Percentiles rank a stretch among this genome's conserved stretches.
Evolutionary conservation across 148 eudicot genomes (phyloP).

Genomic region (Rhododendron kiyosumense): DNA sequence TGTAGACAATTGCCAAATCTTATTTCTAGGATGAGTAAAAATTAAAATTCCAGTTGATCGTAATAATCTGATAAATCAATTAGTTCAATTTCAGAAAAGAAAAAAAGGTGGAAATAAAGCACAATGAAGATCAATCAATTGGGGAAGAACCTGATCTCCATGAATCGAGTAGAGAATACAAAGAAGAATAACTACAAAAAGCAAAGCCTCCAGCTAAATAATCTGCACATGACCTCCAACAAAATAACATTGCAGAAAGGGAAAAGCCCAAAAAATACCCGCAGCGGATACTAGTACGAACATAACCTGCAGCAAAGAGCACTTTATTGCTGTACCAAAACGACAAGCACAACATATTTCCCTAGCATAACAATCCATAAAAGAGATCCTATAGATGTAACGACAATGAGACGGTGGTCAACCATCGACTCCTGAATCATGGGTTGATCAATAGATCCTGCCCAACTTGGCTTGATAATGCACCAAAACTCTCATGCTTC

Average conservation of each 20-base stretch:
- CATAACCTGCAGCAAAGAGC: not conserved
- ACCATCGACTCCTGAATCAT: not conserved
- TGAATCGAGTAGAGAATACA: not conserved
- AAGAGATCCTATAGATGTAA: not conserved
- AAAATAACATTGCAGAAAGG: not conserved
- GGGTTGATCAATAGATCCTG: not conserved
- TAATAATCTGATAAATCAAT: not conserved
- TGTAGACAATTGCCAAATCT: not conserved
- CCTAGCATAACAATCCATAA: not conserved
- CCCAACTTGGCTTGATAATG: not conserved
- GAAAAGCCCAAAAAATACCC: too few relatives aligned
- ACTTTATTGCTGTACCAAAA: not conserved
- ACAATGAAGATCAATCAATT: not conserved
- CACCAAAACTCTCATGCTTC: not conserved
- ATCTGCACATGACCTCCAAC: not conserved
- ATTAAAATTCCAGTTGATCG: not conserved
- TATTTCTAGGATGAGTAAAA: not conserved
- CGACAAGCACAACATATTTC: not conserved
- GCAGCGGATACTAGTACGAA: not conserved
- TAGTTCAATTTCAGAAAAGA: not conserved
- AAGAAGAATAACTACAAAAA: not conserved
- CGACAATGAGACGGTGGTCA: not conserved
- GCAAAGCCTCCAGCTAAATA: not conserved
- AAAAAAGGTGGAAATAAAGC: not conserved
- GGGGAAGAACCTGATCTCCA: not conserved